phyloP scores from a whole-genome alignment of 768 basidiomycete genomes.

The Leccinum variicolor region DNA sequence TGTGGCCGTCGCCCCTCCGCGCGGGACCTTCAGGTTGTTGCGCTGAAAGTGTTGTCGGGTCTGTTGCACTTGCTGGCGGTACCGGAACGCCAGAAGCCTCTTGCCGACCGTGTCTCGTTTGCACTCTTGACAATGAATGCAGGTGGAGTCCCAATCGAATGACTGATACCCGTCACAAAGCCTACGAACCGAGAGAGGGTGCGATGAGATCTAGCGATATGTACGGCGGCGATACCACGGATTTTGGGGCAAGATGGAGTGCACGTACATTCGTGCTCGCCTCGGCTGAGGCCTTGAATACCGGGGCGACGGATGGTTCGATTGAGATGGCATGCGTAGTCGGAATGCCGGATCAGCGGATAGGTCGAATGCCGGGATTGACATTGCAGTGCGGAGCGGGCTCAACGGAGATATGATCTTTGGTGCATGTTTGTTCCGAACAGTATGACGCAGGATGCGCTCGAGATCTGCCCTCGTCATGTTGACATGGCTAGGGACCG shows the following conservation, averaged over 20 bases:
- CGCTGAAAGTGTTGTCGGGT: conserved; percentile 1
- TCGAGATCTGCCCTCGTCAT: conserved; percentile 19
- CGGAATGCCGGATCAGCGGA: conserved; percentile 16
- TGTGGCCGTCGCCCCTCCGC: neutral
- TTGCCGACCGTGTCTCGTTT: conserved; percentile 28
- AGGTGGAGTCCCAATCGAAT: conserved; percentile 16
- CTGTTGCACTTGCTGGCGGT: conserved; percentile 12
- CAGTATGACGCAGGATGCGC: conserved; percentile 25
- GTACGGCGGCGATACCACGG: neutral
- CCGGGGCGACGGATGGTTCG: conserved; percentile 18
- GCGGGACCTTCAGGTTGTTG: neutral
- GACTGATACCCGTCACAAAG: conserved; percentile 25
- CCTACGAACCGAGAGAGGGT: conserved; percentile 9
- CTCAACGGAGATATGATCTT: conserved; percentile 30
- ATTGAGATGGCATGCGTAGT: conserved; percentile 21
- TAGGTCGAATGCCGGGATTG: conserved; percentile 7
- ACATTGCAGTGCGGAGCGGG: conserved; percentile 24
- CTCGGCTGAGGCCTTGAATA: conserved; percentile 14
- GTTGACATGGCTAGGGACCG: neutral
- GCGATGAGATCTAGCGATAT: conserved; percentile 4
- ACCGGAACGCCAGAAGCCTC: conserved; percentile 19
- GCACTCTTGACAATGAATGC: conserved; percentile 28
- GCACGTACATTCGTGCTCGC: conserved; percentile 29
- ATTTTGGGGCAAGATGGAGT: neutral
- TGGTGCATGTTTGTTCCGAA: conserved; percentile 24